Evolutionary conservation across 805 yeast species (phyloP), one percentile per base, ranked within the genome.

Genomic region (Wickerhamiella domercqiae): DNA sequence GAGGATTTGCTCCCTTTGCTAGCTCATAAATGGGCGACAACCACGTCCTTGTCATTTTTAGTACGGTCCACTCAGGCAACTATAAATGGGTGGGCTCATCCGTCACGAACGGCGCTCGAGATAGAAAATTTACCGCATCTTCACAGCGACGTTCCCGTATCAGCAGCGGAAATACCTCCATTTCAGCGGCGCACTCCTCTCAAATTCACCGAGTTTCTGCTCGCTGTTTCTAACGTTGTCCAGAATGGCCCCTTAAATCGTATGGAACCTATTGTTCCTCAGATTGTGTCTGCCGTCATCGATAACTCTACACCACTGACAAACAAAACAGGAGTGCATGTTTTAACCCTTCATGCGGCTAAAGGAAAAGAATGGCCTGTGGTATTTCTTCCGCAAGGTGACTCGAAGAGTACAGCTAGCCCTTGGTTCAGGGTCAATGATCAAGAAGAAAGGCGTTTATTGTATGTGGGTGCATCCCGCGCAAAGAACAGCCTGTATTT

Each of bases 391-490:
- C 40, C 45, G 5, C 15, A 21, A 9, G 38, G 36, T 9, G 28
- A 26, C 15, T n/a, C n/a, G n/a, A n/a, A n/a, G n/a, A n/a, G n/a
- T n/a, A n/a, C n/a, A n/a, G n/a, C n/a, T n/a, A n/a, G n/a, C n/a
- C n/a, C n/a, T n/a, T n/a, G n/a, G n/a, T n/a, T n/a, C n/a, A n/a
- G n/a, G n/a, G 28, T 19, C 3, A 24, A n/a, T 3, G 17, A 11
- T 9, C 46, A 42, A 3, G 49, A 45, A 18, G 53, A 52, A 38
- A 35, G 39, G 16, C 36, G 50, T 16, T 34, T 51, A 25, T 42
- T 49, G 13, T 54, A 52, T 24, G 59, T 54, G 2, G 56, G 49
- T 1, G 39, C 49, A 5, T 46, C 56, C 5, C 39, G 59, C 11
- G 57, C 59, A 7, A 41, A 39, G 20, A 28, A 38, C n/a, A 29